These are phyloP conservation scores for Crassisporium funariophilum DNA, from an alignment of 768 basidiomycete species.

Conservation along the genomic window DNA sequence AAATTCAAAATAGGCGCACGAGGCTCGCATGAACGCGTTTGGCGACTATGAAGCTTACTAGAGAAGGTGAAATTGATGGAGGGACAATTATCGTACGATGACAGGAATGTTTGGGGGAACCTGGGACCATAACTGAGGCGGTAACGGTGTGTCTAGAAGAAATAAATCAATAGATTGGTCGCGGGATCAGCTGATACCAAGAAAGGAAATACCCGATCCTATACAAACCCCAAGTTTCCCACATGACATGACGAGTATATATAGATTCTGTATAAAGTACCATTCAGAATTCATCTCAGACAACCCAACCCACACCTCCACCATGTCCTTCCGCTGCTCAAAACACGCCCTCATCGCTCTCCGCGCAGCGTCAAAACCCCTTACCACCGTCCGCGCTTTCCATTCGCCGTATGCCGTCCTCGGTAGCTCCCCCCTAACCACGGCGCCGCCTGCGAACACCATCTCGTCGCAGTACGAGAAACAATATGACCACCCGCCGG, in stretches of 20 bases:
- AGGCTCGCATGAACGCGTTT: too few species aligned
- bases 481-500: constrained; percentile 52
- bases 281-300: constrained; percentile 4
- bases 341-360: constrained; percentile 21
- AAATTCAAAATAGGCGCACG: too few species aligned
- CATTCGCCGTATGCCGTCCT: constrained; percentile 63
- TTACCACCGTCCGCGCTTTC: constrained; percentile 47
- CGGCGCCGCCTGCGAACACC: constrained; percentile 34
- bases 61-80: too few species aligned
- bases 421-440: constrained; percentile 39
- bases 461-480: constrained; percentile 57
- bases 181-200: too few species aligned
- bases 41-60: too few species aligned
- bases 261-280: constrained; percentile 16
- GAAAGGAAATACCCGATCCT: not conserved
- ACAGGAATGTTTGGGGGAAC: too few species aligned
- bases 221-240: constrained; percentile 25
- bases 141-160: constrained; percentile 2
- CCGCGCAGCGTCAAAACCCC: constrained; percentile 24
- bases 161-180: too few species aligned
- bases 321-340: constrained; percentile 37
- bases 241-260: constrained; percentile 20
- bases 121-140: too few species aligned
- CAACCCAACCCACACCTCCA: constrained; percentile 9
- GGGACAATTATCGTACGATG: too few species aligned